Conservation (phyloP, 2,329 filamentous ascomycete genomes). For the Aspergillus sp. region DNA sequence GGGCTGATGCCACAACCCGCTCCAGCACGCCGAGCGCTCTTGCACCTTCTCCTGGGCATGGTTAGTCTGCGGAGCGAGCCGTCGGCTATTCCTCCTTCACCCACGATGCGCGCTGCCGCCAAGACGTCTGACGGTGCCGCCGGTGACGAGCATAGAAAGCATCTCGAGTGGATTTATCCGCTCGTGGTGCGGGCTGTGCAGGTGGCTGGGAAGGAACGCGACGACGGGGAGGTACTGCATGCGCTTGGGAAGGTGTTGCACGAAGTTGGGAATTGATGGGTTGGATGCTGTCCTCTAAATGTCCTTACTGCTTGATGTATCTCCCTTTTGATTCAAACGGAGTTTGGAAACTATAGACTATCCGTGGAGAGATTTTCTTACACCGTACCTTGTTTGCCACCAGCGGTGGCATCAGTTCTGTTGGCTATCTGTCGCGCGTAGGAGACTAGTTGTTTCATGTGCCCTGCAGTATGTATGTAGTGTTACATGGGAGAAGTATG, state of each 20-base stretch:
- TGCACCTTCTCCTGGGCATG: slow-evolving; percentile 67
- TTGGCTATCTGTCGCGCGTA: no score
- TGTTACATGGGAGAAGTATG: no score
- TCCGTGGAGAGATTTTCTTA: not conserved
- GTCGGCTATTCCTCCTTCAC: slow-evolving; percentile 61
- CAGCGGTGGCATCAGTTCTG: no score
- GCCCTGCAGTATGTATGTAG: no score
- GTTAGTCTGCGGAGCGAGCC: slow-evolving; percentile 68
- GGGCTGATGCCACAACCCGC: slow-evolving; percentile 86
- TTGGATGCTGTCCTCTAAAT: not conserved
- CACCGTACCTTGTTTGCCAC: not conserved
- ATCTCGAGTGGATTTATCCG: slow-evolving; percentile 78
- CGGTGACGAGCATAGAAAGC: slow-evolving; percentile 57
- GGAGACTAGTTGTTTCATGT: no score
- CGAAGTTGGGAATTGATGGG: slow-evolving; percentile 50
- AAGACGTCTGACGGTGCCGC: slow-evolving; percentile 28
- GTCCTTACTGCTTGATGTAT: no score
- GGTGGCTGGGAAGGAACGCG: slow-evolving; percentile 40
- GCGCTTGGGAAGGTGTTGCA: slow-evolving; percentile 62
- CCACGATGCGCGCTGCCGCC: slow-evolving; percentile 11
- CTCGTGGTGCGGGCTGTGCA: slow-evolving; percentile 50
- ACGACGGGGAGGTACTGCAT: slow-evolving; percentile 38
- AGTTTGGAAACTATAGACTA: no score
- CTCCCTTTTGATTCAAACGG: no score
- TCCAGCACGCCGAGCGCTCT: slow-evolving; percentile 74